Conservation (phyloP, 768 basidiomycete species). For the Trametes maxima region DNA sequence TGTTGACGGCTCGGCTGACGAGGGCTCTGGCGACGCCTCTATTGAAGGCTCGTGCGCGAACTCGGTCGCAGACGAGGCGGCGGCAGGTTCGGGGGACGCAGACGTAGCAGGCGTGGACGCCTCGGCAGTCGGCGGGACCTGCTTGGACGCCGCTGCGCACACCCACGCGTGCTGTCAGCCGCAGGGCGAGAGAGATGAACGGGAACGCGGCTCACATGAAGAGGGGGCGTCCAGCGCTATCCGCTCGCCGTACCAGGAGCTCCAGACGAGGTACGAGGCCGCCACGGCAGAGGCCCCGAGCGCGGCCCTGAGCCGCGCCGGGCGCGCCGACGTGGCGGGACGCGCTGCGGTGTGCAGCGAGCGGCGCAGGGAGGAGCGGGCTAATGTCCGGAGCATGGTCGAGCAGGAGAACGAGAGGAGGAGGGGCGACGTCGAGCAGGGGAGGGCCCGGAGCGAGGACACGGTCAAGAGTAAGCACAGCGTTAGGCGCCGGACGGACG, state of each 20-base stretch:
- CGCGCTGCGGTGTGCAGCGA: constrained; percentile 49
- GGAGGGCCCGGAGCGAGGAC: not conserved
- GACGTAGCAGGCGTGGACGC: not conserved
- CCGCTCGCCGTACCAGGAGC: constrained; percentile 23
- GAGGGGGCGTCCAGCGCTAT: constrained; percentile 26
- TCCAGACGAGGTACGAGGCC: constrained; percentile 38
- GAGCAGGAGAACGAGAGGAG: not conserved
- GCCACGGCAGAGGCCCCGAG: constrained; percentile 36
- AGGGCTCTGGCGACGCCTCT: not conserved
- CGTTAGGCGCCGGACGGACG: not conserved
- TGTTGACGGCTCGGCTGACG: constrained; percentile 2
- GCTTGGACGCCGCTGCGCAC: constrained; percentile 18
- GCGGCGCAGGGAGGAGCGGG: constrained; percentile 55
- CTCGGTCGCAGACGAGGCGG: constrained; percentile 6
- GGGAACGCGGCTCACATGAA: constrained; percentile 7
- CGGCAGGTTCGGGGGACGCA: constrained; percentile 8
- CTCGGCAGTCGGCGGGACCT: constrained; percentile 19
- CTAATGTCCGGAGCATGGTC: constrained; percentile 56
- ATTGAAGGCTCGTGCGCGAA: constrained; percentile 12
- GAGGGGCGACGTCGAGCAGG: not conserved
- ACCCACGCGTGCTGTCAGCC: not conserved
- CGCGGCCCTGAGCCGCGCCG: constrained; percentile 26
- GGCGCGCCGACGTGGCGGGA: constrained; percentile 21
- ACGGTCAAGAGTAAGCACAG: constrained; percentile 9
- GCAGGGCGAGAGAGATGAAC: not conserved